These are phyloP conservation scores for Pseudotsuga menziesii DNA, from an alignment of 75 land plant genomes.

Conservation along the genomic window DNA sequence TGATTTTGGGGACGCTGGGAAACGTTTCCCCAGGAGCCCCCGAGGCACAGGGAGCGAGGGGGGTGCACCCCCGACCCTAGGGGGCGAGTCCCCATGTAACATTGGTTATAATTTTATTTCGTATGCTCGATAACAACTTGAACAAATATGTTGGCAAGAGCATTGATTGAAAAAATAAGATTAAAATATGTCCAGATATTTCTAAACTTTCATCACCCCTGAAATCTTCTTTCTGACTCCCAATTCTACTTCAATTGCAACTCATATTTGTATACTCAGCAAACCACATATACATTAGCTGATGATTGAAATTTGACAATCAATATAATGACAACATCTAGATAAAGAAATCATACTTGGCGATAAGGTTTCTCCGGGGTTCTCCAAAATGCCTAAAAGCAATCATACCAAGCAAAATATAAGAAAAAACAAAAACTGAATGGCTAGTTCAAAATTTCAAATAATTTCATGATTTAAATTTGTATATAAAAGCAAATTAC, in stretches of 20 bases:
- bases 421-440: neutral
- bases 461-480: neutral
- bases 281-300: too few species aligned
- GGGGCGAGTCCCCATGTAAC: too few species aligned
- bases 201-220: neutral
- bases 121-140: neutral
- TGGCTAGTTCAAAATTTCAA: neutral
- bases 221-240: too few species aligned
- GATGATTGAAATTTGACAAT: too few species aligned
- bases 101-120: neutral
- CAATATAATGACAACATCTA: too few species aligned
- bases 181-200: neutral
- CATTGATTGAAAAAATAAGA: neutral
- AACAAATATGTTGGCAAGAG: neutral
- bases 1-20: too few species aligned
- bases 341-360: conserved; percentile 45
- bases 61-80: too few species aligned
- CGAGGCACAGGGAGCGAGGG: too few species aligned
- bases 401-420: neutral
- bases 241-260: too few species aligned
- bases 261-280: too few species aligned
- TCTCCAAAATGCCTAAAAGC: conserved; percentile 86
- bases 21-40: too few species aligned
- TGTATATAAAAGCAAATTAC: conserved; percentile 18
- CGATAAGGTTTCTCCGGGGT: conserved; percentile 96